Evolutionary conservation across 2,329 filamentous ascomycete genomes (phyloP), one percentile per base, ranked within the genome.

Genomic region (Dactylellina leptospora): DNA sequence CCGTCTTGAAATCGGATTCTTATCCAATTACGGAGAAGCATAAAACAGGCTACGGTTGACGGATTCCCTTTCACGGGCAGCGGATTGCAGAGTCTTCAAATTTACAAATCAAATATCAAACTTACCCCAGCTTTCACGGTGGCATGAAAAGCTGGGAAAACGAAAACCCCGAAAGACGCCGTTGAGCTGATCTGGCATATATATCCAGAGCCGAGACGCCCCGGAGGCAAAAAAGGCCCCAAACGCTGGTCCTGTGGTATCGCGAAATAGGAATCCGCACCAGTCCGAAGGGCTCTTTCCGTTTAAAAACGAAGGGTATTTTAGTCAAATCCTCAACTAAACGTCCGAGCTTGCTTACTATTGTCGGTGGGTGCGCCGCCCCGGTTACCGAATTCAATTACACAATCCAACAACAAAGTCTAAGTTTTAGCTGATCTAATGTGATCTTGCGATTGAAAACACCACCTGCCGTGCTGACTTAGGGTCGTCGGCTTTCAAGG

Each of bases 251-350:
- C n/a, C n/a, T n/a, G n/a, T n/a, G n/a, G n/a, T n/a, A n/a, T n/a
- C n/a, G n/a, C n/a, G n/a, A n/a, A n/a, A n/a, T n/a, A n/a, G n/a
- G n/a, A n/a, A n/a, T n/a, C n/a, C n/a, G n/a, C n/a, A n/a, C n/a
- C n/a, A n/a, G n/a, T n/a, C n/a, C n/a, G n/a, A n/a, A n/a, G n/a
- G n/a, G n/a, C n/a, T n/a, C n/a, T n/a, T n/a, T n/a, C n/a, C n/a
- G n/a, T n/a, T n/a, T n/a, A n/a, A n/a, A n/a, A n/a, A n/a, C n/a
- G n/a, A n/a, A n/a, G n/a, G n/a, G n/a, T n/a, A n/a, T 64, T 58
- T 68, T 68, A 68, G 62, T 68, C 62, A 68, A 68, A 54, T 48
- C 25, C 42, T 3, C 25, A 68, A 68, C 62, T 68, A 68, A 68
- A 59, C 45, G 23, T 25, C 38, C 54, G 27, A 40, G 11, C 25